Conservation (phyloP, 306 rosid species). For the Cicer bijugum region DNA sequence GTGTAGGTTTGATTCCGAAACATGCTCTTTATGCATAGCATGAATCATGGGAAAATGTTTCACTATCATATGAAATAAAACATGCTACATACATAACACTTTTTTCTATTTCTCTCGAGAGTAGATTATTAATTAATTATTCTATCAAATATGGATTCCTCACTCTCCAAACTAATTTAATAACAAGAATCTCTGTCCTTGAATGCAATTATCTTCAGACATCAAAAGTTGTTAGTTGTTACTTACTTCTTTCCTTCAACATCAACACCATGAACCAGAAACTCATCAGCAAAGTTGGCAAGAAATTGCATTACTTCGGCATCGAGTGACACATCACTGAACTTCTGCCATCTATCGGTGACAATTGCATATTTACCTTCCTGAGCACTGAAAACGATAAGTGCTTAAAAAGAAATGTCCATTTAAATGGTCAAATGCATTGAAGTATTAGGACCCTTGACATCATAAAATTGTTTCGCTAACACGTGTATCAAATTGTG, state of each 20-base stretch:
- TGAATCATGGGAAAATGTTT: not conserved
- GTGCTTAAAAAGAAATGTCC: conserved; percentile 34
- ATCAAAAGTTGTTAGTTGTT: not conserved
- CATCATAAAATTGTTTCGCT: conserved; percentile 20
- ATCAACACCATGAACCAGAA: conserved; percentile 95
- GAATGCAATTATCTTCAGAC: conserved; percentile 1
- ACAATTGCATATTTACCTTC: conserved; percentile 88
- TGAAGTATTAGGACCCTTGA: conserved; percentile 12
- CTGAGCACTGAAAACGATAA: conserved; percentile 51
- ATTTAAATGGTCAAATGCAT: conserved; percentile 22
- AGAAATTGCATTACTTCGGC: conserved; percentile 68
- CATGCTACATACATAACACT: not conserved
- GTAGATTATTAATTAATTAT: not conserved
- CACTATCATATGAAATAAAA: not conserved
- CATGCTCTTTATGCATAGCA: not conserved
- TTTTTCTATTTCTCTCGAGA: conserved; percentile 7
- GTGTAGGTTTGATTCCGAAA: conserved; percentile 2
- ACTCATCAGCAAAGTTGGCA: conserved; percentile 86
- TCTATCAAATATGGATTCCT: not conserved
- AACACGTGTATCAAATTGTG: conserved; percentile 4
- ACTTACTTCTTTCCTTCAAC: conserved; percentile 97
- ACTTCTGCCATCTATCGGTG: conserved; percentile 97
- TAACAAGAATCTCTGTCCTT: not conserved
- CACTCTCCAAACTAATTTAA: conserved; percentile 6
- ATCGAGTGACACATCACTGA: conserved; percentile 76